These are phyloP conservation scores for Cucumis hystrix DNA, from an alignment of 306 rosid species.

Conservation along the genomic window DNA sequence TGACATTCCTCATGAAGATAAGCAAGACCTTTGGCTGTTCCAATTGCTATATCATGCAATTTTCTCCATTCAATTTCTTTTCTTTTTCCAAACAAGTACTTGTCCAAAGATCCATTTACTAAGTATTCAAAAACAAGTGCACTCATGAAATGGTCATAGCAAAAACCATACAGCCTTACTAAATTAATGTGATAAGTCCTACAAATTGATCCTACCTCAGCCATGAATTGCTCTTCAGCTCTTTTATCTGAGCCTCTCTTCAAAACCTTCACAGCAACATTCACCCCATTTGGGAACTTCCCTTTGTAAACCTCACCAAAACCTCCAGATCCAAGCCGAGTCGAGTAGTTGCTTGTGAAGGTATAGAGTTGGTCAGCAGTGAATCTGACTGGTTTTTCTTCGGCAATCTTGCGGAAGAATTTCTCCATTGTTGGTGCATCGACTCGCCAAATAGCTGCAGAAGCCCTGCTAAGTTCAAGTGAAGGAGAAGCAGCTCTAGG, in stretches of 20 bases:
- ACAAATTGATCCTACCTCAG: slow-evolving; percentile 23
- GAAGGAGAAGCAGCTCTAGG: background rate
- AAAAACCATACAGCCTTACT: slow-evolving; percentile 29
- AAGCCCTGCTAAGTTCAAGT: background rate
- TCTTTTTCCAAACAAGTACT: slow-evolving; percentile 17
- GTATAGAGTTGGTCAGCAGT: background rate
- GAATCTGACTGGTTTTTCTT: background rate
- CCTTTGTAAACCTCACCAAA: slow-evolving; percentile 39
- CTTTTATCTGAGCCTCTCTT: slow-evolving; percentile 13
- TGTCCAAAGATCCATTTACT: slow-evolving; percentile 37
- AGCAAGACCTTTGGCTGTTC: slow-evolving; percentile 34
- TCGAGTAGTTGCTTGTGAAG: slow-evolving; percentile 5
- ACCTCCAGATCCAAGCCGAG: slow-evolving; percentile 29
- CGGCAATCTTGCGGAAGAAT: background rate
- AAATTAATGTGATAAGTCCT: slow-evolving; percentile 32
- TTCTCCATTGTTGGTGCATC: slow-evolving; percentile 2
- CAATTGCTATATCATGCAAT: slow-evolving; percentile 34
- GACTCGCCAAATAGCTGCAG: background rate
- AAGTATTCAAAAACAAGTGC: slow-evolving; percentile 39
- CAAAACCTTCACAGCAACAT: slow-evolving; percentile 35
- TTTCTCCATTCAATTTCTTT: slow-evolving; percentile 18
- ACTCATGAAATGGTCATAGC: slow-evolving; percentile 21
- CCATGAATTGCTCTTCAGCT: slow-evolving; percentile 34
- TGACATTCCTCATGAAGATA: slow-evolving; percentile 37
- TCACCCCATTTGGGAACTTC: slow-evolving; percentile 18